phyloP scores from a whole-genome alignment of 139 green algal species.

The Micromonas pusilla region DNA sequence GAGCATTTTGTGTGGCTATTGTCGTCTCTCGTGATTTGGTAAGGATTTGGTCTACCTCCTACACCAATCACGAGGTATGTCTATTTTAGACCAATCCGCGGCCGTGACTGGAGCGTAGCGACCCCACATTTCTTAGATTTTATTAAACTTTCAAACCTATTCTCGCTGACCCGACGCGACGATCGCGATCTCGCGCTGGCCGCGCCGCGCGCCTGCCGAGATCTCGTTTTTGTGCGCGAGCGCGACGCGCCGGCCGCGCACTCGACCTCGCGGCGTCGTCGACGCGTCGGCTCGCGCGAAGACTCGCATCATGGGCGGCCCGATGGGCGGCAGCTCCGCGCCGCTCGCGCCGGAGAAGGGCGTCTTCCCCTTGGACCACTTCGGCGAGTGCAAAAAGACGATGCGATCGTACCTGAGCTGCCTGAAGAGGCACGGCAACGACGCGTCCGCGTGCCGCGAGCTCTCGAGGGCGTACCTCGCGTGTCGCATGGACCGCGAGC shows the following conservation, averaged over 20 bases:
- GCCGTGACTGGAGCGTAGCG: too few relatives aligned
- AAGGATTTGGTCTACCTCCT: too few relatives aligned
- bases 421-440: constrained; percentile 48
- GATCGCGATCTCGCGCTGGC: too few relatives aligned
- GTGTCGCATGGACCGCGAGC: constrained; percentile 72
- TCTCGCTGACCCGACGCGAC: too few relatives aligned
- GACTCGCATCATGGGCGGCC: neutral
- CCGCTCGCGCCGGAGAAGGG: constrained; percentile 81
- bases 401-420: constrained; percentile 64
- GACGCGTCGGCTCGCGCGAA: neutral
- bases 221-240: too few relatives aligned
- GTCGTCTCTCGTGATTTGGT: too few relatives aligned
- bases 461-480: constrained; percentile 72
- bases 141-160: too few relatives aligned
- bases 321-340: neutral
- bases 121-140: too few relatives aligned
- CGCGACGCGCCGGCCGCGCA: neutral
- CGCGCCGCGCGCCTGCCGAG: too few relatives aligned
- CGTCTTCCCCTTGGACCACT: constrained; percentile 94
- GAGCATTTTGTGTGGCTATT: too few relatives aligned
- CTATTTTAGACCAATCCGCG: too few relatives aligned
- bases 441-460: constrained; percentile 57
- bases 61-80: too few relatives aligned
- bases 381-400: constrained; percentile 82
- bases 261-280: neutral